Percentiles rank a stretch among this genome's conserved stretches.
These are phyloP conservation scores for Geosmithia flava DNA, from an alignment of 2,329 filamentous ascomycete species.

Conservation along the genomic window DNA sequence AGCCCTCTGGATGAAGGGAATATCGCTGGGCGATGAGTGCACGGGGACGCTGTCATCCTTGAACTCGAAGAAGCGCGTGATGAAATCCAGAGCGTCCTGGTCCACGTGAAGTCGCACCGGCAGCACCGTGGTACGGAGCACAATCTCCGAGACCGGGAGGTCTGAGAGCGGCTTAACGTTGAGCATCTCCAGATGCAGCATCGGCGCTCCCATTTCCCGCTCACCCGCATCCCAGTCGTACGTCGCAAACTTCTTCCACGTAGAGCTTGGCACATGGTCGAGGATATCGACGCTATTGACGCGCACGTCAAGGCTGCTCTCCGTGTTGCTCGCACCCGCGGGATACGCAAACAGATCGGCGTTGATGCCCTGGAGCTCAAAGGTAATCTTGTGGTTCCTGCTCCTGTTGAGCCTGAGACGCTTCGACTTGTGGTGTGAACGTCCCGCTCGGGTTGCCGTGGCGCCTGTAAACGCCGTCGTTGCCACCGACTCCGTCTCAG, in stretches of 20 bases:
- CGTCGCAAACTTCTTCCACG: conserved; percentile 96
- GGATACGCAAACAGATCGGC: conserved; percentile 76
- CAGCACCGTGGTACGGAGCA: conserved; percentile 66
- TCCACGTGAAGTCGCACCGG: conserved; percentile 89
- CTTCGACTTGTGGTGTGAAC: conserved; percentile 35
- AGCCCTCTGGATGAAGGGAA: conserved; percentile 79
- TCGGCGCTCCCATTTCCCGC: conserved; percentile 73
- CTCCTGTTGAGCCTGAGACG: conserved; percentile 69
- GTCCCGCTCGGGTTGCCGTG: conserved; percentile 31
- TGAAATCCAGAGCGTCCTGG: conserved; percentile 93
- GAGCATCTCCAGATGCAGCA: conserved; percentile 81
- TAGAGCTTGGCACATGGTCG: conserved; percentile 88
- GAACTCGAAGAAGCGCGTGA: conserved; percentile 96
- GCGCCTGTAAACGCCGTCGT: conserved; percentile 58
- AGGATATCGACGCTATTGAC: conserved; percentile 80
- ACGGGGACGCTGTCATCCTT: conserved; percentile 59
- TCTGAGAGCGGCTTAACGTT: conserved; percentile 79
- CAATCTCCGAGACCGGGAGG: conserved; percentile 78
- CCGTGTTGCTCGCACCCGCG: conserved; percentile 62
- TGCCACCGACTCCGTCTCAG: conserved; percentile 81
- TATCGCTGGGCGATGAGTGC: conserved; percentile 51
- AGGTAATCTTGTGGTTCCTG: conserved; percentile 87
- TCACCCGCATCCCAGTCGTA: conserved; percentile 83
- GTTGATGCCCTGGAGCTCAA: conserved; percentile 77
- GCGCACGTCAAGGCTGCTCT: conserved; percentile 77